These are phyloP conservation scores for Phlyctochytrium planicorne DNA, from an alignment of 192 early-diverging fungal genomes.

Conservation along the genomic window DNA sequence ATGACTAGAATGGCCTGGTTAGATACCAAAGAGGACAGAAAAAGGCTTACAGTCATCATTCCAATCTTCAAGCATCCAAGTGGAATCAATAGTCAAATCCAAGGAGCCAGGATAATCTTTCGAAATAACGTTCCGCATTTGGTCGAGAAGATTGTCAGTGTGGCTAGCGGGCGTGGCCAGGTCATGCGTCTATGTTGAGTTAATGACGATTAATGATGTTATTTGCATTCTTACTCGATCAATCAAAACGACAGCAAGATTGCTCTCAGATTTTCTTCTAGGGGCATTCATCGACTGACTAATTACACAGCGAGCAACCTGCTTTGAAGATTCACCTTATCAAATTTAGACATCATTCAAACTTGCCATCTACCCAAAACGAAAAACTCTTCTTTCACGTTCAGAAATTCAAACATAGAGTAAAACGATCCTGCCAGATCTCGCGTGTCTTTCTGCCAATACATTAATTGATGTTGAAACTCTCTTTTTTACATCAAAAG, in stretches of 20 bases:
- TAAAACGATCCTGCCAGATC: slow-evolving; percentile 5
- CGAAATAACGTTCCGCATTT: neutral
- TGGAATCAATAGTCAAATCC: neutral
- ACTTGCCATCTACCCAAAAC: neutral
- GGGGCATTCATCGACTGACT: slow-evolving; percentile 13
- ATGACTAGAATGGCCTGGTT: neutral
- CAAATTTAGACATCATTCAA: neutral
- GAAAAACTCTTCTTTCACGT: slow-evolving; percentile 21
- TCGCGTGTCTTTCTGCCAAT: slow-evolving; percentile 17
- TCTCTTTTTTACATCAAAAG: slow-evolving; percentile 16
- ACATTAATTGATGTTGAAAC: neutral
- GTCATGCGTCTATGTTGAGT: slow-evolving; percentile 12
- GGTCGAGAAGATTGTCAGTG: slow-evolving; percentile 18
- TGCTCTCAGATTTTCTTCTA: neutral
- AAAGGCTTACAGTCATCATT: neutral
- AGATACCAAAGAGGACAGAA: neutral
- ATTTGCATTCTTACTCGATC: neutral
- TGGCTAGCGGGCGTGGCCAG: slow-evolving; percentile 7
- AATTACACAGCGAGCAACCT: slow-evolving; percentile 19
- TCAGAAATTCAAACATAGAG: slow-evolving; percentile 12
- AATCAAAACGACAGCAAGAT: slow-evolving; percentile 8
- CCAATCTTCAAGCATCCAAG: neutral
- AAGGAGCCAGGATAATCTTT: slow-evolving; percentile 3
- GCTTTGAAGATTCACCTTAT: slow-evolving; percentile 10
- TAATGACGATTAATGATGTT: neutral